These are phyloP conservation scores for Cyclaneusma minus DNA, from an alignment of 2,329 filamentous ascomycete species.

Conservation along the genomic window DNA sequence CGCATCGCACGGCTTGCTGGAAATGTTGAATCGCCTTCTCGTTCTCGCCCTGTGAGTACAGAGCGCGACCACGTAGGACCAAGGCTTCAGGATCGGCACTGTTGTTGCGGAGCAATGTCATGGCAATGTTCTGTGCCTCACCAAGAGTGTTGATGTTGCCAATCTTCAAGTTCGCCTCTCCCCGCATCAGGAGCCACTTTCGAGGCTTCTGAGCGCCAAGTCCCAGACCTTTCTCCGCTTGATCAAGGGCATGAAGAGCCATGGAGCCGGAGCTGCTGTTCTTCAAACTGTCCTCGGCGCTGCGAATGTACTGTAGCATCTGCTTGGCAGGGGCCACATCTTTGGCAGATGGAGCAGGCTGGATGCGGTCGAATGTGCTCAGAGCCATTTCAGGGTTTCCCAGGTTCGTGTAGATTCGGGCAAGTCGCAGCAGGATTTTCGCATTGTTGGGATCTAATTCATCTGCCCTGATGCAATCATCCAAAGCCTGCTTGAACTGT, in stretches of 20 bases:
- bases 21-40: slow-evolving; percentile 90
- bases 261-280: slow-evolving; percentile 73
- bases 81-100: slow-evolving; percentile 87
- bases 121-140: slow-evolving; percentile 85
- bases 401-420: slow-evolving; percentile 76
- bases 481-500: slow-evolving; percentile 63
- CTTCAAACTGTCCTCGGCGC: slow-evolving; percentile 63
- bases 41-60: slow-evolving; percentile 88
- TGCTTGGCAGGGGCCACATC: slow-evolving; percentile 70
- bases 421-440: slow-evolving; percentile 78
- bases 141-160: slow-evolving; percentile 76
- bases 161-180: slow-evolving; percentile 86
- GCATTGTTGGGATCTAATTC: slow-evolving; percentile 73
- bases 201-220: slow-evolving; percentile 63
- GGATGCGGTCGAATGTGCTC: slow-evolving; percentile 64
- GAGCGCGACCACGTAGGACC: slow-evolving; percentile 70
- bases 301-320: slow-evolving; percentile 70
- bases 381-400: slow-evolving; percentile 80
- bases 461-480: slow-evolving; percentile 71
- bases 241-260: slow-evolving; percentile 81
- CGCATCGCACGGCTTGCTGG: slow-evolving; percentile 73
- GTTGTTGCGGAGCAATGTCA: slow-evolving; percentile 72
- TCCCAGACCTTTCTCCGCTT: slow-evolving; percentile 72
- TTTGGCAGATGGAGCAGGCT: slow-evolving; percentile 66
- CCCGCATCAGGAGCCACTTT: slow-evolving; percentile 87